Conservation (phyloP, 306 rosid genomes). For the Dryas alaskensis region DNA sequence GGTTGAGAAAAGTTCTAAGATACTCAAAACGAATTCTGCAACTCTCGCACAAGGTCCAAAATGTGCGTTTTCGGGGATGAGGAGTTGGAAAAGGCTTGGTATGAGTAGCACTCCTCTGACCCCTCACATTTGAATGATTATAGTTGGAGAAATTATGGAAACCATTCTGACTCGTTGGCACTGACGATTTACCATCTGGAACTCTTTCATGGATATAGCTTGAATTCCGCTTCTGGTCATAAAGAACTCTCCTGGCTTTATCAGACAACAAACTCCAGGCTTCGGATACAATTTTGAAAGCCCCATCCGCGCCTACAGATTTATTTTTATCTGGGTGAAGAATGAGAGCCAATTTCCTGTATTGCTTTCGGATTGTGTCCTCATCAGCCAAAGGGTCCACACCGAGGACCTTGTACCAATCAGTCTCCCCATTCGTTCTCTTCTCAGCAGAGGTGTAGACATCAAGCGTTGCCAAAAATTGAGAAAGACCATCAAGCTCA, state of each 20-base stretch:
- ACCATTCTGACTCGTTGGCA: slow-evolving; percentile 38
- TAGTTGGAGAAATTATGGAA: slow-evolving; percentile 23
- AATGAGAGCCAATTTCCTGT: slow-evolving; percentile 49
- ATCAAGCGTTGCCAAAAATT: slow-evolving; percentile 54
- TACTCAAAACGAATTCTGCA: slow-evolving; percentile 66
- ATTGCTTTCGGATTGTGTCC: slow-evolving; percentile 53
- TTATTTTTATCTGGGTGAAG: slow-evolving; percentile 83
- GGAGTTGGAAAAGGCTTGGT: slow-evolving; percentile 28
- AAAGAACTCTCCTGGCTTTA: slow-evolving; percentile 37
- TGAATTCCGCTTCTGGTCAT: slow-evolving; percentile 38
- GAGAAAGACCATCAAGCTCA: slow-evolving; percentile 54
- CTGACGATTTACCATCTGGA: slow-evolving; percentile 27
- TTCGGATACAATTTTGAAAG: slow-evolving; percentile 61
- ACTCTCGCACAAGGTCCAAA: slow-evolving; percentile 67
- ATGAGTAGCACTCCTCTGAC: slow-evolving; percentile 30
- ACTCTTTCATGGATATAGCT: slow-evolving; percentile 19
- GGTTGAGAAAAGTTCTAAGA: slow-evolving; percentile 29
- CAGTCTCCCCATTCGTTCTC: slow-evolving; percentile 44
- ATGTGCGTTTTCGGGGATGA: slow-evolving; percentile 35
- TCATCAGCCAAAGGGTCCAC: slow-evolving; percentile 56
- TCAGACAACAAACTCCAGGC: slow-evolving; percentile 69
- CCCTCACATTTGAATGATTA: slow-evolving; percentile 28
- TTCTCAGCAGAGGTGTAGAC: slow-evolving; percentile 61
- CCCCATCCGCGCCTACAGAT: slow-evolving; percentile 74
- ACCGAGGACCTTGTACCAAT: slow-evolving; percentile 77